These are phyloP conservation scores for Mucor plumbeus DNA, from an alignment of 371 early-diverging fungal genomes.

Conservation along the genomic window DNA sequence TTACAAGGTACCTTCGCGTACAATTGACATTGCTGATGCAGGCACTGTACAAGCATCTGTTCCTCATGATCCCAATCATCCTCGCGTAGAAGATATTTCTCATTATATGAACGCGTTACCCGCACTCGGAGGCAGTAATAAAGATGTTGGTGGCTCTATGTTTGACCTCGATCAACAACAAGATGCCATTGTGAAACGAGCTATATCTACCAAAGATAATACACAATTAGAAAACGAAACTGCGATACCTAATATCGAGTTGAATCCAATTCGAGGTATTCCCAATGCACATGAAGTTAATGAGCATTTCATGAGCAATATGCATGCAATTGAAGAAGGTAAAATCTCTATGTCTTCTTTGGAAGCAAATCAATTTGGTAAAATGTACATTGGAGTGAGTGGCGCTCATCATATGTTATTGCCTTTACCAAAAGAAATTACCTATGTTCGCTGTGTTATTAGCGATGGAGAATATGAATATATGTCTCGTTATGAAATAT, in stretches of 20 bases:
- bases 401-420: constrained; percentile 37
- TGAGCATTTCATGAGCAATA: neutral
- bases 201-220: neutral
- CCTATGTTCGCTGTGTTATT: constrained; percentile 45
- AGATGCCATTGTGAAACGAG: constrained; percentile 6
- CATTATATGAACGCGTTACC: constrained; percentile 34
- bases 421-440: constrained; percentile 42
- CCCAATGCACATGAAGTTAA: constrained; percentile 34
- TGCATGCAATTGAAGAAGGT: neutral
- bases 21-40: constrained; percentile 14
- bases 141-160: constrained; percentile 5
- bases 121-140: neutral
- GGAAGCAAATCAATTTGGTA: constrained; percentile 26
- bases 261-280: constrained; percentile 19
- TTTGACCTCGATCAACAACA: constrained; percentile 13
- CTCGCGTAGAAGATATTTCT: constrained; percentile 34
- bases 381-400: constrained; percentile 41
- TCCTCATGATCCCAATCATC: constrained; percentile 18
- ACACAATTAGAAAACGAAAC: neutral
- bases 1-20: constrained; percentile 15
- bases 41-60: constrained; percentile 2
- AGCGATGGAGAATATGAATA: constrained; percentile 49
- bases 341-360: constrained; percentile 19
- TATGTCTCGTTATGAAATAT: constrained; percentile 40
- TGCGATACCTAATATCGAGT: neutral